Evolutionary conservation across 805 yeast genomes (phyloP).

Genomic region (Nakazawaea anatomiae): DNA sequence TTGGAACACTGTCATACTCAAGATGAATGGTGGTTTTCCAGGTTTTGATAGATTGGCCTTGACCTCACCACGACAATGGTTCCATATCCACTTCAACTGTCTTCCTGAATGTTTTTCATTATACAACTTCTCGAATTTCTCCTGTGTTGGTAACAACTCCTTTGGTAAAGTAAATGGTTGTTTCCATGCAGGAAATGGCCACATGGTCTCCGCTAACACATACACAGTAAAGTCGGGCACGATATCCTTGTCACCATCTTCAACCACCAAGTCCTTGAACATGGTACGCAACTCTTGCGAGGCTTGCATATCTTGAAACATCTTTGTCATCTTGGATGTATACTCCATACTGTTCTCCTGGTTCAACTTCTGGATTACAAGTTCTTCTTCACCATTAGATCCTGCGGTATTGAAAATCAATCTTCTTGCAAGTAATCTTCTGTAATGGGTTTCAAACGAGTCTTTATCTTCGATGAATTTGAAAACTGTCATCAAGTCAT

Average conservation of each 20-base stretch:
- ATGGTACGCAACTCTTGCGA: conserved; percentile 67
- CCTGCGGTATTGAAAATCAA: conserved; percentile 40
- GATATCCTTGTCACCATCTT: conserved; percentile 25
- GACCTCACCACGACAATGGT: conserved; percentile 85
- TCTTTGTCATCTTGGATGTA: conserved; percentile 87
- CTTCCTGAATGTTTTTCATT: conserved; percentile 77
- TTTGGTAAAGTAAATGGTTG: conserved; percentile 59
- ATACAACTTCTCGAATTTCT: conserved; percentile 65
- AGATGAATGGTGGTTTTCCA: conserved; percentile 73
- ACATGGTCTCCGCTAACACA: conserved; percentile 81
- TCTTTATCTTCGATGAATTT: conserved; percentile 90
- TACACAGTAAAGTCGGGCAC: conserved; percentile 60
- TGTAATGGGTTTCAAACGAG: conserved; percentile 88
- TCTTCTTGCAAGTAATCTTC: conserved; percentile 84
- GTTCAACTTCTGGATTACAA: conserved; percentile 78
- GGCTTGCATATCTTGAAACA: conserved; percentile 91
- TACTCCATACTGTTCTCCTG: conserved; percentile 89
- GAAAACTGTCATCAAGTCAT: conserved; percentile 82
- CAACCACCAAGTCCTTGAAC: conserved; percentile 43
- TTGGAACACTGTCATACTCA: conserved; percentile 81
- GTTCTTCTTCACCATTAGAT: conserved; percentile 73
- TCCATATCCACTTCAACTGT: conserved; percentile 94
- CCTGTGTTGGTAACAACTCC: conserved; percentile 57
- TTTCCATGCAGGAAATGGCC: conserved; percentile 62
- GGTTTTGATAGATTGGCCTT: conserved; percentile 79